These are phyloP conservation scores for Saposhnikovia divaricata DNA, from an alignment of 129 eudicot genomes.

Conservation along the genomic window DNA sequence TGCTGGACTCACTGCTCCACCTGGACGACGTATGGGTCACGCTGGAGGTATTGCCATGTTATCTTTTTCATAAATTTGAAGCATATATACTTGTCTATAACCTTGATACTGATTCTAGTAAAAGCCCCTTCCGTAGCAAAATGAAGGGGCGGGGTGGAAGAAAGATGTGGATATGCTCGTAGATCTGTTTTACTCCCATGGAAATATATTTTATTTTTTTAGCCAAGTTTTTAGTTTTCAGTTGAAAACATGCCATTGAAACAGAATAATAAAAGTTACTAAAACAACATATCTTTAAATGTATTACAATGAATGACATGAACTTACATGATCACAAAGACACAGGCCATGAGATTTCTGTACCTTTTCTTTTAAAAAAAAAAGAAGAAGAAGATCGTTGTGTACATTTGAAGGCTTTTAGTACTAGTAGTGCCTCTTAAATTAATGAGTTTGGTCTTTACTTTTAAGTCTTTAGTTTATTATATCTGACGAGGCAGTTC, in stretches of 20 bases:
- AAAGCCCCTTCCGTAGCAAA: background rate
- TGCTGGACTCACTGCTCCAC: conserved; percentile 99
- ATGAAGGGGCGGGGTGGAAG: background rate
- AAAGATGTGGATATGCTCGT: background rate
- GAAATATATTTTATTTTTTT: background rate
- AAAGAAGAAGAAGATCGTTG: too few relatives aligned
- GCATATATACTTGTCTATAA: background rate
- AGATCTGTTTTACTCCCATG: background rate
- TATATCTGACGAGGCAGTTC: background rate
- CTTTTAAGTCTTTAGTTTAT: background rate
- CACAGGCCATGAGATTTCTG: background rate
- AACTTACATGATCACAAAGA: background rate
- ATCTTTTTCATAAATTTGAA: background rate
- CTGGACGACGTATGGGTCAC: conserved; percentile 99
- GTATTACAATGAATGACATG: background rate
- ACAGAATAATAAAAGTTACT: background rate
- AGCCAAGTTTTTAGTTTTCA: background rate
- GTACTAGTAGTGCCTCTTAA: background rate
- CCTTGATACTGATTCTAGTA: background rate
- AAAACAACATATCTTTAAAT: background rate
- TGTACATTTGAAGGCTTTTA: background rate
- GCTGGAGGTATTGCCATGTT: conserved; percentile 81
- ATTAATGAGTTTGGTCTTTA: background rate
- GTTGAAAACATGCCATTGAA: background rate
- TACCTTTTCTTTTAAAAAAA: background rate